These are phyloP conservation scores for Saccharomycopsis javanensis DNA, from an alignment of 805 yeast species.

Conservation along the genomic window DNA sequence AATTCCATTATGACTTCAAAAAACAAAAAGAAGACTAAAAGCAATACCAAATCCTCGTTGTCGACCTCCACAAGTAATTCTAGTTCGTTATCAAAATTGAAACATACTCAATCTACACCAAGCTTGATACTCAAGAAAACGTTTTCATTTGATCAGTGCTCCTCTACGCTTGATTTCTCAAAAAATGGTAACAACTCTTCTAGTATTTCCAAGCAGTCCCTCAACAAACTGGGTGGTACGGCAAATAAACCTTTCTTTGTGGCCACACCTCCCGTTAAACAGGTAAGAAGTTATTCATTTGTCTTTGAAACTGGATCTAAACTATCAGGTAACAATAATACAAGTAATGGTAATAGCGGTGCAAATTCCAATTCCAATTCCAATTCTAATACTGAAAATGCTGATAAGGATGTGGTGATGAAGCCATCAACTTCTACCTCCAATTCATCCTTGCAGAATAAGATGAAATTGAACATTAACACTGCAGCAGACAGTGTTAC, in stretches of 20 bases:
- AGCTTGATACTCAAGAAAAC: conserved; percentile 11
- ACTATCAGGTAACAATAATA: neutral
- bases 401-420: neutral
- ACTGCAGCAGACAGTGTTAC: neutral
- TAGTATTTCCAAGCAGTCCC: neutral
- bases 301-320: conserved; percentile 11
- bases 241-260: neutral
- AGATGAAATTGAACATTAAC: conserved; percentile 2
- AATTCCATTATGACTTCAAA: neutral
- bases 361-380: neutral
- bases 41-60: neutral
- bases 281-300: conserved; percentile 8
- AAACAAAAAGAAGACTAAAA: neutral
- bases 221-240: neutral
- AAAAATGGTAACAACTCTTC: conserved; percentile 2
- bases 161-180: conserved; percentile 17
- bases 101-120: neutral
- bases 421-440: neutral
- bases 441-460: neutral
- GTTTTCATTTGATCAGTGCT: conserved; percentile 19
- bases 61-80: neutral
- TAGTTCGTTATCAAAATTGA: neutral
- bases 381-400: neutral
- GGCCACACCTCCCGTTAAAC: neutral
- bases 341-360: neutral